phyloP scores from a whole-genome alignment of 139 green algal species.

The Auxenochlorella pyrenoidosa region DNA sequence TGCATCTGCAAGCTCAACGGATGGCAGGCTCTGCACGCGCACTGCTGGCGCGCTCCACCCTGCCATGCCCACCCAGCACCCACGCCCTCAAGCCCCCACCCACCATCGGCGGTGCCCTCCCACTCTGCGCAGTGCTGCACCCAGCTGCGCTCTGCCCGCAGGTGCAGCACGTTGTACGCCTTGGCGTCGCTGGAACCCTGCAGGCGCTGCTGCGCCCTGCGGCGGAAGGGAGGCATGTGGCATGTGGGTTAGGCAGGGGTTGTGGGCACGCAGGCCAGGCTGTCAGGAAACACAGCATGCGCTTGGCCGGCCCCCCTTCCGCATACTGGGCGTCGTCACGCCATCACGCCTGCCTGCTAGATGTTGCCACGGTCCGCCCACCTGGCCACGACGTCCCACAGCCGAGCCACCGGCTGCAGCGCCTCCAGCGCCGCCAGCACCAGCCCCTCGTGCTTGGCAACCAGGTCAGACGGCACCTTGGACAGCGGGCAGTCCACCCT shows the following conservation, averaged over 20 bases:
- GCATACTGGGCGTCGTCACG: no score
- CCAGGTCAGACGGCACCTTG: not conserved
- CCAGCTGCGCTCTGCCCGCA: not conserved
- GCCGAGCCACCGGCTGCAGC: not conserved
- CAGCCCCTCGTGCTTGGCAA: conserved; percentile 15
- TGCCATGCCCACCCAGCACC: no score
- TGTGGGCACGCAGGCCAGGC: not conserved
- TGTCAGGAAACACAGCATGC: no score
- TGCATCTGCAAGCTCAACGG: no score
- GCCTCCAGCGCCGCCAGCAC: not conserved
- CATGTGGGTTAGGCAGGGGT: not conserved
- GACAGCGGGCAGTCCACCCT: not conserved
- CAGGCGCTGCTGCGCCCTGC: not conserved
- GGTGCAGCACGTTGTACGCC: not conserved
- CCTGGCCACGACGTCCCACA: not conserved
- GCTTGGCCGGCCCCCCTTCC: no score
- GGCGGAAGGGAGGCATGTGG: not conserved
- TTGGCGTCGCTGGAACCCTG: not conserved
- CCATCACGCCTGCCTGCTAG: not conserved
- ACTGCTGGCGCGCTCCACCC: no score
- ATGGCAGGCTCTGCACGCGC: not conserved
- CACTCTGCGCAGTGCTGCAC: not conserved
- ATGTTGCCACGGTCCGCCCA: not conserved
- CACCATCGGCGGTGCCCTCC: not conserved
- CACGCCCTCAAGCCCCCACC: not conserved